Conservation (phyloP, 2,329 filamentous ascomycete genomes). For the Fusarium ramigenum region DNA sequence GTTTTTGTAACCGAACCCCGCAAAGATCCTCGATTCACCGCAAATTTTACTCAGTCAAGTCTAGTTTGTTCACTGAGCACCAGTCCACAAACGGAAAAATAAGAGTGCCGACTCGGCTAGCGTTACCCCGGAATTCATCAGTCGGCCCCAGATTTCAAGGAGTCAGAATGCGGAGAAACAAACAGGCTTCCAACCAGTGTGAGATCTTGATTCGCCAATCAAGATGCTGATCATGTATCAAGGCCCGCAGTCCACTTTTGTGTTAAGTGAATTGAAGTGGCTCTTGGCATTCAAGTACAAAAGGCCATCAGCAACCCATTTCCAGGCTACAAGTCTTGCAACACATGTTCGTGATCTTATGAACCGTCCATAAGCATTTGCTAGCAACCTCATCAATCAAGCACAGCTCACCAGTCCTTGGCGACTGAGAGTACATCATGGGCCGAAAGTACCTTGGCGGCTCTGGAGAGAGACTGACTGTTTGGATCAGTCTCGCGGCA, state of each 20-base stretch:
- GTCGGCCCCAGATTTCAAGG: not conserved
- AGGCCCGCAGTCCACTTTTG: not conserved
- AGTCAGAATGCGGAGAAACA: not conserved
- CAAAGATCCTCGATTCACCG: not conserved
- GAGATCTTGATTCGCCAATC: not conserved
- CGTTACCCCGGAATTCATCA: not conserved
- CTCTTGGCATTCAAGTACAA: not conserved
- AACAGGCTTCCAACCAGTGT: not conserved
- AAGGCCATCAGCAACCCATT: not conserved
- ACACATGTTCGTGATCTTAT: not conserved
- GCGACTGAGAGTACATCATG: not conserved
- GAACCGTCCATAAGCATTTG: not conserved
- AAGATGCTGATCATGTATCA: not conserved
- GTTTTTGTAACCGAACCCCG: not conserved
- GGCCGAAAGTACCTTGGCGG: not conserved
- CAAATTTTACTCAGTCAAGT: not conserved
- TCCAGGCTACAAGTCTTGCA: not conserved
- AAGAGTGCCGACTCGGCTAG: not conserved
- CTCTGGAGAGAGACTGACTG: not conserved
- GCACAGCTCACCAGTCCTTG: not conserved
- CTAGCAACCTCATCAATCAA: not conserved
- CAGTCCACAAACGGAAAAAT: not conserved
- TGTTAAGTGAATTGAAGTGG: not conserved
- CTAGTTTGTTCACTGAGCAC: not conserved
- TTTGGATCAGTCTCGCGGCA: not conserved